Conservation (phyloP, 1,284 basidiomycete species). For the Cerioporus squamosus region DNA sequence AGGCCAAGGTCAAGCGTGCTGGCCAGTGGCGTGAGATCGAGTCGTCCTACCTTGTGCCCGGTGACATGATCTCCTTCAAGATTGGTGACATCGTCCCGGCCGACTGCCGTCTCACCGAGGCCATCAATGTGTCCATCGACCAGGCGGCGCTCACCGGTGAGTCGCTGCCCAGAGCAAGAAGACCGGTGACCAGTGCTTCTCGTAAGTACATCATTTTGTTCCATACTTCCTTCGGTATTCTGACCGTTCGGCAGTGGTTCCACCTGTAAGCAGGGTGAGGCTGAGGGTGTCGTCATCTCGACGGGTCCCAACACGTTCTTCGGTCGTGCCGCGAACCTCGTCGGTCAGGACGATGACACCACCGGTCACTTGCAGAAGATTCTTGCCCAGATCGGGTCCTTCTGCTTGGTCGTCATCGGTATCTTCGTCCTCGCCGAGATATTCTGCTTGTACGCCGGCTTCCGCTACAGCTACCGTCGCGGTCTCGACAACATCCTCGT, state of each 20-base stretch:
- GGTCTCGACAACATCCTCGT: slow-evolving; percentile 97
- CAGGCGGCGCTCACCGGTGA: slow-evolving; percentile 97
- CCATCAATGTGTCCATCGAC: slow-evolving; percentile 96
- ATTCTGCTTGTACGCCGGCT: slow-evolving; percentile 86
- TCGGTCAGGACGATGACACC: slow-evolving; percentile 95
- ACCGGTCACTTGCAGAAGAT: slow-evolving; percentile 98
- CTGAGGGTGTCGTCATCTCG: slow-evolving; percentile 95
- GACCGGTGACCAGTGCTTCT: slow-evolving; percentile 94
- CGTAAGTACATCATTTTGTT: slow-evolving; percentile 53
- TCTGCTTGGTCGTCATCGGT: slow-evolving; percentile 93
- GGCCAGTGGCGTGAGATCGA: slow-evolving; percentile 90
- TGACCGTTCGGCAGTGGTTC: slow-evolving; percentile 66
- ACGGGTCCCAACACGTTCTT: slow-evolving; percentile 97
- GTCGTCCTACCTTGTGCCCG: slow-evolving; percentile 86
- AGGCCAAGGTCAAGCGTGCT: slow-evolving; percentile 89
- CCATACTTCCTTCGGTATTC: slow-evolving; percentile 11
- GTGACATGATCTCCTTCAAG: slow-evolving; percentile 95
- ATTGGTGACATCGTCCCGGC: slow-evolving; percentile 97
- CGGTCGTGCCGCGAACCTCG: slow-evolving; percentile 93
- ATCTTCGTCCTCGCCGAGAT: slow-evolving; percentile 93
- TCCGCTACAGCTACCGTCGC: slow-evolving; percentile 88
- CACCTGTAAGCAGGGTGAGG: slow-evolving; percentile 97
- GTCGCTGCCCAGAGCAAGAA: slow-evolving; percentile 91
- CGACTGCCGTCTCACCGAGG: slow-evolving; percentile 93
- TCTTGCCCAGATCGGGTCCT: slow-evolving; percentile 93